Evolutionary conservation across 2,329 filamentous ascomycete genomes (phyloP), one percentile per base, ranked within the genome.

Genomic region (Aspergillus niger): DNA sequence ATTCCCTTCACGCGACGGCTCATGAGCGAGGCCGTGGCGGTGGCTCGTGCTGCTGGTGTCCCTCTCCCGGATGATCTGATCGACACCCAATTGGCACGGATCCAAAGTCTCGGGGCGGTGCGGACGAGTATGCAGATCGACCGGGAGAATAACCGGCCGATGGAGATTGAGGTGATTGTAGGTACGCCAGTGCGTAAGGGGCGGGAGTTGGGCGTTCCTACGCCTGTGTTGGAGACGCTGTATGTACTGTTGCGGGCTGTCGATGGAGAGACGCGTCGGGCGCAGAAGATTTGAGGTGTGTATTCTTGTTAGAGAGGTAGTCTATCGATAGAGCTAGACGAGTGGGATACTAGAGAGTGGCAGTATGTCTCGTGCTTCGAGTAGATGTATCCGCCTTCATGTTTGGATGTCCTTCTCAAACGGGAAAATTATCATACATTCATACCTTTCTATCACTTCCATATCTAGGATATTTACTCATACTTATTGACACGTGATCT

Each of bases 131-230:
- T 82, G 80, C 77, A 80, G 62, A 74, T 72, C 0, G 80, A 82
- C 60, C 73, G 69, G 41, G 75, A 76, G 54, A 74, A 71, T 51
- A 77, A 77, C 1, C 67, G 77, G 28, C 73, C 75, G 2, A 72
- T 82, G 73, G 80, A 81, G 64, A 72, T 81, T n/a, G 79, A 81
- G 56, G 77, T 81, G 1, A 81, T 82, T 26, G 61, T 82, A 24
- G 80, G 79, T 0, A 76, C 72, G 48, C 76, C 78, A 4, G 74
- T 78, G 59, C 67, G 65, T 55, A 79, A 76, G 63, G 75, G 77
- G 1, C 71, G 67, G 49, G 76, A 80, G 56, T 64, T 77, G 13
- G 73, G 74, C 0, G 71, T 81, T 22, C 62, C 70, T n/a, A 76
- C 75, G 2, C 78, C 79, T 1, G 74, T 70, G 17, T 60, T 81